These are phyloP conservation scores for Metroxylon sagu DNA, from an alignment of 176 grass and related monocot species.

Conservation along the genomic window DNA sequence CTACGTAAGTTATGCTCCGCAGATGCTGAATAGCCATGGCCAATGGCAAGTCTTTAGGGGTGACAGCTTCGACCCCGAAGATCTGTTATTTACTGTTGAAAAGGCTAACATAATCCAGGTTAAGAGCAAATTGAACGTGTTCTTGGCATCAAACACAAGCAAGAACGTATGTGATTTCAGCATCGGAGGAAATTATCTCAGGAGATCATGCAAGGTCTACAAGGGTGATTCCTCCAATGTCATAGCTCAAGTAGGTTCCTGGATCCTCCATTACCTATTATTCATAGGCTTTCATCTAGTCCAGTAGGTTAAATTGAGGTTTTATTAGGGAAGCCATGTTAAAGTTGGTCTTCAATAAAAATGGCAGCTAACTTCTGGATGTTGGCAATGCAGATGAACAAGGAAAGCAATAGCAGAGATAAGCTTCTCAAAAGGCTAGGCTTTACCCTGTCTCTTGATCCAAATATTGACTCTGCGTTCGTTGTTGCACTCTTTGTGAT, in stretches of 20 bases:
- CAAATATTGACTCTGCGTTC: conserved; percentile 1
- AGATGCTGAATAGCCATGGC: too few species aligned
- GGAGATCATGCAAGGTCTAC: conserved; percentile 11
- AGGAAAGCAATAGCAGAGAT: neutral
- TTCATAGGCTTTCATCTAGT: too few species aligned
- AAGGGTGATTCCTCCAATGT: conserved; percentile 8
- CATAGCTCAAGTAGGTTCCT: conserved; percentile 12
- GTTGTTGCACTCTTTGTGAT: conserved; percentile 2
- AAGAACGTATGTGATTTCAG: conserved; percentile 18
- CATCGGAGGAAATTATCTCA: conserved; percentile 7
- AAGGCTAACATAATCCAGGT: neutral
- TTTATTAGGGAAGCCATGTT: too few species aligned
- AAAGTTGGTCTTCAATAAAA: too few species aligned
- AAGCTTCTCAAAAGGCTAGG: conserved; percentile 2
- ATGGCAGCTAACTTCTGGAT: too few species aligned
- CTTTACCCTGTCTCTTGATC: conserved; percentile 5
- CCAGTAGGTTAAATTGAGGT: too few species aligned
- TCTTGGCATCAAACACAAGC: conserved; percentile 5
- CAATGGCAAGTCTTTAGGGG: neutral
- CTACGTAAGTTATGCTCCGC: too few species aligned
- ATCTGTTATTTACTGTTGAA: conserved; percentile 12
- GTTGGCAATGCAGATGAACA: neutral
- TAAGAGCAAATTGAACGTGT: neutral
- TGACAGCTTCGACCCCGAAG: neutral
- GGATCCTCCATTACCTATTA: neutral